Evolutionary conservation across 495 filamentous ascomycete genomes (phyloP).

Genomic region (Penicillium canariense): DNA sequence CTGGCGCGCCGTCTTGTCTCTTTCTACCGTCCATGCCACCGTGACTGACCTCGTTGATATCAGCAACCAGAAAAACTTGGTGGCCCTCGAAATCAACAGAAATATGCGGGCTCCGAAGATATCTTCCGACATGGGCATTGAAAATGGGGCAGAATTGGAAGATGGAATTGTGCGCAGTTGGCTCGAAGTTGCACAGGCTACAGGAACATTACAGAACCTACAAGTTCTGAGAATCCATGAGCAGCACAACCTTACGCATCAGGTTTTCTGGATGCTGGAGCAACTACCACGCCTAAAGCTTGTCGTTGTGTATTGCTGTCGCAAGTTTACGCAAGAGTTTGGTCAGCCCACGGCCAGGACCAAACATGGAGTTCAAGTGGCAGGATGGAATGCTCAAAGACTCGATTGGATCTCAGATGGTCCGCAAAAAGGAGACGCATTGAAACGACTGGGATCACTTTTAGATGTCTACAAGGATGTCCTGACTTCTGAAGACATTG

Average conservation of each 20-base stretch:
- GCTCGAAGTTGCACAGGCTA: constrained; percentile 31
- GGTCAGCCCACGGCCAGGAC: background rate
- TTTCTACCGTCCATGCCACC: constrained; percentile 25
- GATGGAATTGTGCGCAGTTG: constrained; percentile 41
- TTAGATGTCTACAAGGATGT: background rate
- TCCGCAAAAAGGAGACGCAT: background rate
- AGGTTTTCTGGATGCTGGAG: constrained; percentile 24
- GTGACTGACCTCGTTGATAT: constrained; percentile 36
- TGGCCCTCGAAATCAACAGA: constrained; percentile 35
- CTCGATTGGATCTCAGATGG: background rate
- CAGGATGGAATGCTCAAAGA: constrained; percentile 2
- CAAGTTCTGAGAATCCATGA: constrained; percentile 33
- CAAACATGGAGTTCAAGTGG: background rate
- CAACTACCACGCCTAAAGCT: constrained; percentile 31
- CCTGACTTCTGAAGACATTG: background rate
- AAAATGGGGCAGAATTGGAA: constrained; percentile 17
- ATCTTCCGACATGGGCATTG: background rate
- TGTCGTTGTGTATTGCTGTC: constrained; percentile 28
- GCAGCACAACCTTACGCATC: constrained; percentile 25
- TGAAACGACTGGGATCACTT: background rate
- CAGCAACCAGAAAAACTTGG: constrained; percentile 35
- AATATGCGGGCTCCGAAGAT: background rate
- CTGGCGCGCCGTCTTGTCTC: constrained; percentile 35
- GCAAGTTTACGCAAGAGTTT: background rate
- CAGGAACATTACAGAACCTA: constrained; percentile 32